Evolutionary conservation across 345 rosid species (phyloP).

Genomic region (Rubroshorea leprosula): DNA sequence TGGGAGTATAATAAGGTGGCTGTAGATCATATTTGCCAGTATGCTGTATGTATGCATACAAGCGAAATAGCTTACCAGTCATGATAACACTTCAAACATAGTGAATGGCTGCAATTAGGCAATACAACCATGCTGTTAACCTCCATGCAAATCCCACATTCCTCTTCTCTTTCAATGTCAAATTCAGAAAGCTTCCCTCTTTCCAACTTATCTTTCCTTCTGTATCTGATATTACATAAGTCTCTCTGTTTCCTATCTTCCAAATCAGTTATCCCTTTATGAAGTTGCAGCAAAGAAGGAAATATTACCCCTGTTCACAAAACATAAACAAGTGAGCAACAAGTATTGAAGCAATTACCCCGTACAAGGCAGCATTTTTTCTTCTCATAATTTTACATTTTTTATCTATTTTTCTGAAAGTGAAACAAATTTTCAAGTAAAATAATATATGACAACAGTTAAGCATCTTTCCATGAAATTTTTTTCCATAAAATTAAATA

Average conservation of each 20-base stretch:
- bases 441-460: too few relatives aligned
- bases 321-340: background rate
- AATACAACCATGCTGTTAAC: constrained; percentile 47
- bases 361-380: too few relatives aligned
- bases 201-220: constrained; percentile 41
- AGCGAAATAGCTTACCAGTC: constrained; percentile 44
- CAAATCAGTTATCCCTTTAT: constrained; percentile 58
- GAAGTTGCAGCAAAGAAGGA: constrained; percentile 73
- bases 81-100: constrained; percentile 61
- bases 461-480: too few relatives aligned
- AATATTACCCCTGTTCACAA: constrained; percentile 53
- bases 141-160: constrained; percentile 84
- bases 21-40: background rate
- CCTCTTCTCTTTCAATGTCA: constrained; percentile 63
- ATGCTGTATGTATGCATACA: background rate
- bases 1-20: background rate
- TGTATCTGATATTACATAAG: constrained; percentile 37
- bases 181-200: constrained; percentile 39
- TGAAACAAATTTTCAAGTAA: too few relatives aligned
- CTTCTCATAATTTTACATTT: too few relatives aligned
- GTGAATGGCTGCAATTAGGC: constrained; percentile 70
- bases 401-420: too few relatives aligned
- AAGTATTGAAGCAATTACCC: background rate
- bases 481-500: too few relatives aligned
- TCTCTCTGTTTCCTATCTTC: constrained; percentile 70